Percentiles rank a stretch among this genome's conserved stretches.
Evolutionary conservation across 352 stramenopile species (phyloP).

Genomic region (Phytophthora macrochlamydospora): DNA sequence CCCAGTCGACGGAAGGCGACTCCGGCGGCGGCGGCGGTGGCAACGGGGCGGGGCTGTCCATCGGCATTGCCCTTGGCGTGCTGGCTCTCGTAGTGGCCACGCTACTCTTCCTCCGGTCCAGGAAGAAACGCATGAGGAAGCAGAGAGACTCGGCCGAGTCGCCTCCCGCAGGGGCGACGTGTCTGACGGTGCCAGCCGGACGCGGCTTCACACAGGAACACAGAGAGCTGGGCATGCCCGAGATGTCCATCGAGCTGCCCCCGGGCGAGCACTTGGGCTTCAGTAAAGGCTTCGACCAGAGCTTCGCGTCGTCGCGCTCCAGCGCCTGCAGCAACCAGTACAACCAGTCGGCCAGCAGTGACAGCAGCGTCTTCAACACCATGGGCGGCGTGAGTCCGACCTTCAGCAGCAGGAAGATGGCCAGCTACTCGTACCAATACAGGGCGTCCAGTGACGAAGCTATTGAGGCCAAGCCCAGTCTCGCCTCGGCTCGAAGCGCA

Average conservation of each 20-base stretch:
- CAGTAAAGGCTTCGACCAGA: constrained; percentile 35
- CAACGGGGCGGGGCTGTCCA: constrained; percentile 15
- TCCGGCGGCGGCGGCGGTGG: neutral
- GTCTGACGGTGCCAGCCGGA: constrained; percentile 23
- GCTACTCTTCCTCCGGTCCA: constrained; percentile 28
- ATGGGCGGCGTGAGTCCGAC: constrained; percentile 44
- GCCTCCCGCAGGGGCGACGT: constrained; percentile 11
- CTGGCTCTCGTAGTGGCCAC: constrained; percentile 30
- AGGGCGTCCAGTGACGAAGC: constrained; percentile 27
- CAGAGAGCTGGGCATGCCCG: constrained; percentile 34
- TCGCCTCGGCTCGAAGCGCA: constrained; percentile 1
- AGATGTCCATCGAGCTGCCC: constrained; percentile 52
- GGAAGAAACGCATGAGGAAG: constrained; percentile 20
- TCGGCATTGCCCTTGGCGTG: constrained; percentile 36
- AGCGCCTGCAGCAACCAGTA: constrained; percentile 29
- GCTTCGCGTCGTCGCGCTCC: constrained; percentile 38
- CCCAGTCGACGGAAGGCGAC: constrained; percentile 16
- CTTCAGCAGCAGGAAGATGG: constrained; percentile 33
- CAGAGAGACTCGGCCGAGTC: constrained; percentile 4
- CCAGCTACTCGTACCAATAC: constrained; percentile 44
- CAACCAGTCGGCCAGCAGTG: constrained; percentile 27
- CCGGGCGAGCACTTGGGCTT: constrained; percentile 28
- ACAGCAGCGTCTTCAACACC: constrained; percentile 48
- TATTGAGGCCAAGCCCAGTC: constrained; percentile 9
- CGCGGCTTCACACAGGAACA: constrained; percentile 37